These are phyloP conservation scores for Ceriops tagal DNA, from an alignment of 345 rosid species.

Conservation along the genomic window DNA sequence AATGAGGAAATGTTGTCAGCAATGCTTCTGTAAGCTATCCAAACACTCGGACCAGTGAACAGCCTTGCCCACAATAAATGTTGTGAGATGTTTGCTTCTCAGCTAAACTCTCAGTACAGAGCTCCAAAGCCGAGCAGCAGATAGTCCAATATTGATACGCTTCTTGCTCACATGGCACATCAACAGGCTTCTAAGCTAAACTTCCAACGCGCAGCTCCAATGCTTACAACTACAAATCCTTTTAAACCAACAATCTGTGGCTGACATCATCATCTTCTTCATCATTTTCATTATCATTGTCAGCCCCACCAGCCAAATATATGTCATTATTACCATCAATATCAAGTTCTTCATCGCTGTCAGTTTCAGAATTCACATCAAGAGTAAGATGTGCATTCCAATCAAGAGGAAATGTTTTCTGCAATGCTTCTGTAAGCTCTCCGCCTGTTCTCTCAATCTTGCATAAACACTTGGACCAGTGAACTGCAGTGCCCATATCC, in stretches of 20 bases:
- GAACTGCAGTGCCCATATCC: constrained; percentile 94
- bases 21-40: constrained; percentile 84
- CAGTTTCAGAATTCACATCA: constrained; percentile 35
- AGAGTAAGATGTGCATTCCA: constrained; percentile 53
- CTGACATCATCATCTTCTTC: constrained; percentile 28
- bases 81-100: too few species aligned
- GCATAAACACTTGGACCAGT: constrained; percentile 79
- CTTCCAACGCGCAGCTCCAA: not conserved
- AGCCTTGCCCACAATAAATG: constrained; percentile 58
- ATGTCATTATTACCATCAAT: constrained; percentile 7
- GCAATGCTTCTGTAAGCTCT: constrained; percentile 80
- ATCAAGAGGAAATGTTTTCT: constrained; percentile 92
- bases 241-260: constrained; percentile 7
- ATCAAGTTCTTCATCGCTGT: constrained; percentile 30
- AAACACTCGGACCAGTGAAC: constrained; percentile 84
- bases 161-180: too few species aligned
- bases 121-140: too few species aligned
- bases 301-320: constrained; percentile 12
- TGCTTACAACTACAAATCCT: not conserved
- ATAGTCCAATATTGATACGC: too few species aligned
- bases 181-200: too few species aligned
- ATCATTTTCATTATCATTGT: constrained; percentile 15
- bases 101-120: too few species aligned
- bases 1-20: constrained; percentile 91
- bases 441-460: constrained; percentile 91